Conservation (phyloP, 768 basidiomycete genomes). For the Lactifluus hygrophoroides region DNA sequence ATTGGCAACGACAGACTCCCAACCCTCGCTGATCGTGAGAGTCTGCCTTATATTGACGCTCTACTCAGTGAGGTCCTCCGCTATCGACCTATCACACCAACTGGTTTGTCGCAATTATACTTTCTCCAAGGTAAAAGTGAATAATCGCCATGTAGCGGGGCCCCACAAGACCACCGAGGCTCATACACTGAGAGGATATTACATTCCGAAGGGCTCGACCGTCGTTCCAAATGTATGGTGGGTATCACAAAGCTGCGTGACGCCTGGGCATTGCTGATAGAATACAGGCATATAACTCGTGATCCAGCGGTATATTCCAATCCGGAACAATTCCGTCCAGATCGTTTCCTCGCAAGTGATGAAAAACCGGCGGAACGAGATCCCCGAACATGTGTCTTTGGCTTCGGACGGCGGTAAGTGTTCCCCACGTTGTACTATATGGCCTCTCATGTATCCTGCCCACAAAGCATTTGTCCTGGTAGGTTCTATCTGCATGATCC, state of each 20-base stretch:
- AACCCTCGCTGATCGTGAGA: no score
- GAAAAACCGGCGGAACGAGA: constrained; percentile 12
- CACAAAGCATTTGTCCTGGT: no score
- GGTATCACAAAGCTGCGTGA: not conserved
- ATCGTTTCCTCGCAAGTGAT: constrained; percentile 21
- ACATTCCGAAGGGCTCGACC: constrained; percentile 29
- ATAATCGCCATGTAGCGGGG: constrained; percentile 10
- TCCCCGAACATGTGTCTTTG: constrained; percentile 16
- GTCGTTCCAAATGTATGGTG: constrained; percentile 28
- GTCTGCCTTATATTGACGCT: no score
- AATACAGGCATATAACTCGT: constrained; percentile 19
- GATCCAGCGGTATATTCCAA: constrained; percentile 14
- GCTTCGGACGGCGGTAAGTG: constrained; percentile 20
- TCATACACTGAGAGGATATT: not conserved
- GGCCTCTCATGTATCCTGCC: no score
- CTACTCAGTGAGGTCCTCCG: no score
- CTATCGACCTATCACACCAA: no score
- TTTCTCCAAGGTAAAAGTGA: not conserved
- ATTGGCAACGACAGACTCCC: no score
- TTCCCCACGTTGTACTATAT: not conserved
- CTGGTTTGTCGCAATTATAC: not conserved
- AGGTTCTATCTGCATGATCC: no score
- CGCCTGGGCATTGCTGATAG: not conserved
- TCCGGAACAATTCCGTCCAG: constrained; percentile 24
- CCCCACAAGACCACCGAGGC: not conserved